Conservation (phyloP, 345 rosid species). For the Eucalyptus regnans region DNA sequence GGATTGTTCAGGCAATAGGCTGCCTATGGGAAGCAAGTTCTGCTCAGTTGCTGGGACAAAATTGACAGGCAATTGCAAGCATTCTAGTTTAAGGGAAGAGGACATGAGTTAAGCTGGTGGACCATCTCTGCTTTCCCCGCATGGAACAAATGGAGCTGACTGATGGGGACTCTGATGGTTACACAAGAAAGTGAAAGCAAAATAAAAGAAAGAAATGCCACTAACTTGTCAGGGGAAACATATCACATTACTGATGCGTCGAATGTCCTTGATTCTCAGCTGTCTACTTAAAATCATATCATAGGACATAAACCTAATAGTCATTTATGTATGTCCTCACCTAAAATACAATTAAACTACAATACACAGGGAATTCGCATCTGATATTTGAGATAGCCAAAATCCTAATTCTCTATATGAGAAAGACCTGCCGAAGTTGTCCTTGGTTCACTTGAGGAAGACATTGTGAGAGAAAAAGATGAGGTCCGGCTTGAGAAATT, state of each 20-base stretch:
- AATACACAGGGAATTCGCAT: neutral
- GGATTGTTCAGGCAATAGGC: neutral
- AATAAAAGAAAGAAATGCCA: neutral
- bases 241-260: neutral
- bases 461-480: neutral
- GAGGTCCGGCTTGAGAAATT: neutral
- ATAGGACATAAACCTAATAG: neutral
- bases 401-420: neutral
- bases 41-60: neutral
- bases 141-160: neutral
- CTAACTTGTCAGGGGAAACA: neutral
- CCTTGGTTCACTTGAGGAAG: neutral
- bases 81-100: neutral
- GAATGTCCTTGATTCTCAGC: neutral
- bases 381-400: neutral
- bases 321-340: neutral
- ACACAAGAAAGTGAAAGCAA: neutral
- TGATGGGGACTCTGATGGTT: conserved; percentile 22
- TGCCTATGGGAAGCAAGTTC: neutral
- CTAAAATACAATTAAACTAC: neutral
- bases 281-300: neutral
- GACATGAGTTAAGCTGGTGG: conserved; percentile 7
- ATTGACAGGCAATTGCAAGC: neutral
- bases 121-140: conserved; percentile 14
- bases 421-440: neutral